phyloP scores from a whole-genome alignment of 1,284 basidiomycete species.

The Thelephora terrestris region DNA sequence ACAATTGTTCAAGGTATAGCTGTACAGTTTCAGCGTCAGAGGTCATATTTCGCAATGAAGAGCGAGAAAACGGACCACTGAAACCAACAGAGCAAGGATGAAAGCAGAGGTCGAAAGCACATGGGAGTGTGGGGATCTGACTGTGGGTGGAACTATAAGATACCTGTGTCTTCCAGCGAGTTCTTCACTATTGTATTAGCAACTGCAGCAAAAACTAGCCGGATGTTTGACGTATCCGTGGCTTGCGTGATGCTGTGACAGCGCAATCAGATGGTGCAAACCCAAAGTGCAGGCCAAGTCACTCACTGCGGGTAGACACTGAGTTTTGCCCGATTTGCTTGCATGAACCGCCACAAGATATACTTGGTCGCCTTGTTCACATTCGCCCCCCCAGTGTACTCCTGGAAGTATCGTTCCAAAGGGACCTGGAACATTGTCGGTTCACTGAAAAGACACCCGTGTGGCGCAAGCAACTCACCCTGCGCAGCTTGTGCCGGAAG shows the following conservation, averaged over 20 bases:
- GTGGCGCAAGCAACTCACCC: conserved; percentile 30
- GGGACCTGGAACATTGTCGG: conserved; percentile 41
- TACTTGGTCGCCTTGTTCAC: conserved; percentile 99
- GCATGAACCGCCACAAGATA: conserved; percentile 95
- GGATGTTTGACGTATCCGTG: conserved; percentile 74
- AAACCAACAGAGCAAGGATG: neutral
- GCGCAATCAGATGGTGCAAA: neutral
- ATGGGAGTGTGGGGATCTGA: too few relatives aligned
- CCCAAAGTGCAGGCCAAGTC: neutral
- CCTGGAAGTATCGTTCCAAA: conserved; percentile 85
- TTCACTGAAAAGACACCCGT: neutral
- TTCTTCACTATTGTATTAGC: conserved; percentile 97
- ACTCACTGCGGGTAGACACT: conserved; percentile 91
- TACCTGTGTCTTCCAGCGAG: conserved; percentile 75
- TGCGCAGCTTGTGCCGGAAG: conserved; percentile 89
- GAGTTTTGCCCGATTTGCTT: conserved; percentile 82
- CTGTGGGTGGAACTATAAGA: conserved; percentile 34
- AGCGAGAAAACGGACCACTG: neutral
- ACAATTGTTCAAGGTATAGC: too few relatives aligned
- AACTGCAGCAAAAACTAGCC: conserved; percentile 91
- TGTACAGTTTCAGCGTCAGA: neutral
- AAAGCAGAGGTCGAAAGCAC: neutral
- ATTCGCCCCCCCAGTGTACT: conserved; percentile 89
- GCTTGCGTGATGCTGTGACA: conserved; percentile 61
- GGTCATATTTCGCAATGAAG: neutral